These are phyloP conservation scores for Curvularia eragrostidis DNA, from an alignment of 2,329 filamentous ascomycete species.

Conservation along the genomic window DNA sequence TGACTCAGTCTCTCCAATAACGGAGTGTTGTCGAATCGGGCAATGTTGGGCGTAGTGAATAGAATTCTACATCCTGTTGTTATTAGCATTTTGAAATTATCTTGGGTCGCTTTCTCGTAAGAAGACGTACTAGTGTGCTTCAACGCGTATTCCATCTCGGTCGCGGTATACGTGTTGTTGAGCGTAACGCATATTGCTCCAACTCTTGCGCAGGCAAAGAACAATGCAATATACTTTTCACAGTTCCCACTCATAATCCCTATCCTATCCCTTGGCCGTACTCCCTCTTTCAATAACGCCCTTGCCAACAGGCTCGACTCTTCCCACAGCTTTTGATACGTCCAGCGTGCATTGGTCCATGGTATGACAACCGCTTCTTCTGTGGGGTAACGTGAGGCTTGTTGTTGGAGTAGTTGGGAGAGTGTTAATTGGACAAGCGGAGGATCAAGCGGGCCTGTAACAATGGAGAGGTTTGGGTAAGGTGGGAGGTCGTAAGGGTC, in stretches of 20 bases:
- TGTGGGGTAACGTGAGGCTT: slow-evolving; percentile 69
- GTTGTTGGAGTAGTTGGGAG: slow-evolving; percentile 73
- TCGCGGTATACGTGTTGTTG: slow-evolving; percentile 81
- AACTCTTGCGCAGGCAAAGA: slow-evolving; percentile 70
- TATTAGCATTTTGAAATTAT: slow-evolving; percentile 4
- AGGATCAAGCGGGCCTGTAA: slow-evolving; percentile 72
- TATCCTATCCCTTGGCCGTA: slow-evolving; percentile 72
- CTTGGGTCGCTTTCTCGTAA: too few species aligned
- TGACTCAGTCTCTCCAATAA: slow-evolving; percentile 57
- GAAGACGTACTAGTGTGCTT: slow-evolving; percentile 67
- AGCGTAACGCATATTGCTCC: slow-evolving; percentile 70
- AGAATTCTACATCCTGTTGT: slow-evolving; percentile 70
- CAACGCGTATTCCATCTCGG: slow-evolving; percentile 74
- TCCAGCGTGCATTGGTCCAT: slow-evolving; percentile 78
- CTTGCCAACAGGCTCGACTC: slow-evolving; percentile 51
- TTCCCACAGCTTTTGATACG: slow-evolving; percentile 57
- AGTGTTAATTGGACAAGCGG: slow-evolving; percentile 75
- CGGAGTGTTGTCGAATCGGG: slow-evolving; percentile 66
- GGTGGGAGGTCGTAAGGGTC: slow-evolving; percentile 49
- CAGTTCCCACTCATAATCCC: slow-evolving; percentile 75
- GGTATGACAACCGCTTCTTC: slow-evolving; percentile 75
- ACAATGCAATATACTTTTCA: slow-evolving; percentile 67
- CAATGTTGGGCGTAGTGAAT: slow-evolving; percentile 74
- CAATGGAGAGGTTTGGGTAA: slow-evolving; percentile 60
- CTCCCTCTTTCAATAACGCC: slow-evolving; percentile 67